Evolutionary conservation across 2,329 filamentous ascomycete species (phyloP).

Genomic region (Hyphodiscus sp.): DNA sequence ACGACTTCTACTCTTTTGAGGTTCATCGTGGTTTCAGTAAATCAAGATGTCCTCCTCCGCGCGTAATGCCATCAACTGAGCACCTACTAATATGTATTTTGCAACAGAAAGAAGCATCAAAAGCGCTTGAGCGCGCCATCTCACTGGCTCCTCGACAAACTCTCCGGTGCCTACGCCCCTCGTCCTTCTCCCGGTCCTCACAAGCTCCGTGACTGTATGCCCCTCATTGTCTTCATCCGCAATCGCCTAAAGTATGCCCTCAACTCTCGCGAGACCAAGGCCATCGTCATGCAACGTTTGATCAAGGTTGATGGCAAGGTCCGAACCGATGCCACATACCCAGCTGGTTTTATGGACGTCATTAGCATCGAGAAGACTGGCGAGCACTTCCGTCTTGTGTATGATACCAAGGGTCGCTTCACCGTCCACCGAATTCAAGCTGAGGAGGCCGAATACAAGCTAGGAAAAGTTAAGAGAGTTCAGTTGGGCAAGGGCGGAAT

Average conservation of each 20-base stretch:
- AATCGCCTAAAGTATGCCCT: slow-evolving; percentile 98
- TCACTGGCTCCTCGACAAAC: slow-evolving; percentile 99
- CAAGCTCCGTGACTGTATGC: slow-evolving; percentile 99
- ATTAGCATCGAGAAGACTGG: slow-evolving; percentile 99
- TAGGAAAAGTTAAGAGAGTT: slow-evolving; percentile 99
- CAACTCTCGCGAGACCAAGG: slow-evolving; percentile 95
- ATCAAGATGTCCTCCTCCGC: background rate
- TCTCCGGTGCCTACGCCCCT: slow-evolving; percentile 82
- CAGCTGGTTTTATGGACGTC: slow-evolving; percentile 98
- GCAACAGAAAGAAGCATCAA: slow-evolving; percentile 91
- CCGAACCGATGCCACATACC: slow-evolving; percentile 97
- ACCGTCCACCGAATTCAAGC: slow-evolving; percentile 98
- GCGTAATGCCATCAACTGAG: background rate
- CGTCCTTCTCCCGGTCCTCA: slow-evolving; percentile 79
- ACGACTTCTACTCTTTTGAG: background rate
- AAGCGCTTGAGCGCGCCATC: slow-evolving; percentile 98
- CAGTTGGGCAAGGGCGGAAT: slow-evolving; percentile 99
- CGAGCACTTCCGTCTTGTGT: slow-evolving; percentile 99
- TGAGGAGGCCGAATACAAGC: slow-evolving; percentile 99
- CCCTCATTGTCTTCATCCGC: slow-evolving; percentile 96
- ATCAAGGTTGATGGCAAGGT: slow-evolving; percentile 99
- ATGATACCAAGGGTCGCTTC: slow-evolving; percentile 99
- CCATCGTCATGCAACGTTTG: slow-evolving; percentile 98
- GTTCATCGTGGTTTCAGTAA: background rate
- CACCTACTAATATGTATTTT: slow-evolving; percentile 6